Base-by-base conservation (phyloP, 2,329 filamentous ascomycete genomes). In the Trichophaea hybrida region DNA sequence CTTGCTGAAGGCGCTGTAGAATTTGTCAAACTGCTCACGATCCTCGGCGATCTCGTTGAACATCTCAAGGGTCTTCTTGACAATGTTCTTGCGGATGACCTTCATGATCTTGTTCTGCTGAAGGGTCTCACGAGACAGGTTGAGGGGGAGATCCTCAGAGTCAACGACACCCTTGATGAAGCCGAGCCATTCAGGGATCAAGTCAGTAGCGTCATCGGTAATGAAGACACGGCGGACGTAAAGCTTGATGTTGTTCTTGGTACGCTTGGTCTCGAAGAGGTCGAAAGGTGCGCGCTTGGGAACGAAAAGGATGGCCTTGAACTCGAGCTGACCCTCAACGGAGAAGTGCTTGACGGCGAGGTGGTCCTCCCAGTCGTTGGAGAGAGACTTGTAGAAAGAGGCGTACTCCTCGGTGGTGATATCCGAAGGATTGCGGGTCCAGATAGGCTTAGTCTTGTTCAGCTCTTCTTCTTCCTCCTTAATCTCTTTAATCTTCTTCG, bases 71-170 rank as follows among this genome's bases (percentile, higher is more conserved):
- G 88, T 88, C 88, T 98, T 98, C 90, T 97, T 98, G 82, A 98
- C 90, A 68, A 98, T 95, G 85, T 98, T 98, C 89, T 98, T 98
- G 85, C 94, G 94, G 83, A 97, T 97, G 76, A 97, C 93, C 86
- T 97, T 97, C 93, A 97, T 97, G 82, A 98, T 98, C 89, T 97
- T 97, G 87, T 97, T 98, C 82, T 97, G 93, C 80, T 98, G 93
- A 55, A 98, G 88, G 61, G 91, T 97, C 85, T 98, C 93, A 86
- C 93, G 93, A 73, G 93, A 97, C 79, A 98, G 77, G 84, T 98
- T 98, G 76, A 98, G 86, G 70, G 93, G 93, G 65, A 98, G 86
- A 75, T 98, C 93, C 83, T 98, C 93, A 72, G 93, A 98, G 79
- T 98, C 93, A 75, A 98, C 93, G 71, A 98, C 93, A 85, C 93